Base-by-base conservation (phyloP, 306 rosid genomes). In the Cicer pinnatifidum region DNA sequence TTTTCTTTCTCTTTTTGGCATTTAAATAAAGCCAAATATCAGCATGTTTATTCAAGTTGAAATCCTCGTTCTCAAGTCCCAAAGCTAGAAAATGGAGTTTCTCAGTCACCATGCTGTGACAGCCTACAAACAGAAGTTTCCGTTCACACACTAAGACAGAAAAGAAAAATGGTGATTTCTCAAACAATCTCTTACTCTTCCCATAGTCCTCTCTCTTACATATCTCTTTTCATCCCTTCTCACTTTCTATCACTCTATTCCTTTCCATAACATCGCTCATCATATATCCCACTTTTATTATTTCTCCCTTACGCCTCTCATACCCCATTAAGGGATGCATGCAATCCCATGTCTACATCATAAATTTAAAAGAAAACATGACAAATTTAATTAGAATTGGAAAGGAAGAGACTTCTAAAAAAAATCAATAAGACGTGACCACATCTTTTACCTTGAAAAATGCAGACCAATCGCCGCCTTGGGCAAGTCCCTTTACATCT, bases 361-460 rank as follows among this genome's bases (percentile, higher is more conserved):
- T 33, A 11, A 33, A 33, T 59, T 33, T 33, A 59, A 59, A 33
- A 59, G 43, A 59, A 4, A 20, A 59, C 17, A 33, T 59, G 10
- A 59, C 12, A 59, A 59, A 11, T 33, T 64, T 56, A 67, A 13
- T 40, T 23, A 63, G 70, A 72, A 35, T 20, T 64, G 16, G 48
- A 69, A 60, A 44, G 40, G 60, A 78, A 20, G 66, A 45, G 50
- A 54, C 59, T 60, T 69, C 54, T 5, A 37, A 23, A 43, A 12
- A 6, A 54, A 28, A 28, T 28, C 38, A 44, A 46, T 1, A 47
- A 16, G 11, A 38, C 7, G 60, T 67, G 45, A 9, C 37, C 66
- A 16, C 17, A 73, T 38, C 2, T 69, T 71, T 76, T 90, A 90
- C 98, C 98, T 89, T 87, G 17, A 90, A 82, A 85, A 93, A 89